phyloP scores from a whole-genome alignment of 108 stramenopile species.

The Fistulifera solaris region DNA sequence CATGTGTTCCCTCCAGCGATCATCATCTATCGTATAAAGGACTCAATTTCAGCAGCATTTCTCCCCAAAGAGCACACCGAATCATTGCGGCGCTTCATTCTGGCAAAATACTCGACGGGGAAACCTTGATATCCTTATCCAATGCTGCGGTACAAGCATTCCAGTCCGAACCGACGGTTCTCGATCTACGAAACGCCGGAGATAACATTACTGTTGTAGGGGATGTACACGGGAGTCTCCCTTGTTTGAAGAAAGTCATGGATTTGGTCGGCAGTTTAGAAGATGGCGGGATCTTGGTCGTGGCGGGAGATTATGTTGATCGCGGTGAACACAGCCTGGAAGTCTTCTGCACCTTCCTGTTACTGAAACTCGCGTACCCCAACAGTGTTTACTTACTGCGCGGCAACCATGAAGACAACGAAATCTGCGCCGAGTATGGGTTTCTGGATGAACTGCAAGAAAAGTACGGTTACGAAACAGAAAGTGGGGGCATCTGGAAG shows the following conservation, averaged over 20 bases:
- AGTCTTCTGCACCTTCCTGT: slow-evolving; percentile 68
- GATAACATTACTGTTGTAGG: slow-evolving; percentile 24
- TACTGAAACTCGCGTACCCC: slow-evolving; percentile 72
- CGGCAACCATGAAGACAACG: slow-evolving; percentile 80
- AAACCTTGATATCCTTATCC: too few species aligned
- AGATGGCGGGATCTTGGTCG: slow-evolving; percentile 40
- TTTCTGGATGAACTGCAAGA: slow-evolving; percentile 74
- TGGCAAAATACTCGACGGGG: too few species aligned
- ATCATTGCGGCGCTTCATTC: too few species aligned
- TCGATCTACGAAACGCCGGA: too few species aligned
- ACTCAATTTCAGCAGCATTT: too few species aligned
- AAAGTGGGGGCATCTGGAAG: slow-evolving; percentile 2
- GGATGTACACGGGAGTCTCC: slow-evolving; percentile 61
- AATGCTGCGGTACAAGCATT: too few species aligned
- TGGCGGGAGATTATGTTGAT: slow-evolving; percentile 87
- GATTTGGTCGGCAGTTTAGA: slow-evolving; percentile 62
- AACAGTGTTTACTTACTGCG: slow-evolving; percentile 61
- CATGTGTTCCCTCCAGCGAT: too few species aligned
- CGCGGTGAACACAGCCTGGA: slow-evolving; percentile 80
- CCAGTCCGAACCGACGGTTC: too few species aligned
- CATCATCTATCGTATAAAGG: too few species aligned
- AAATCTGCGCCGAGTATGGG: slow-evolving; percentile 76
- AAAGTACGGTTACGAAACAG: slow-evolving; percentile 13
- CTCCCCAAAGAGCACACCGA: too few species aligned
- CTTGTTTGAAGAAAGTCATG: slow-evolving; percentile 8